phyloP scores from a whole-genome alignment of 108 stramenopile species.

The Hondaea fermentalgiana region DNA sequence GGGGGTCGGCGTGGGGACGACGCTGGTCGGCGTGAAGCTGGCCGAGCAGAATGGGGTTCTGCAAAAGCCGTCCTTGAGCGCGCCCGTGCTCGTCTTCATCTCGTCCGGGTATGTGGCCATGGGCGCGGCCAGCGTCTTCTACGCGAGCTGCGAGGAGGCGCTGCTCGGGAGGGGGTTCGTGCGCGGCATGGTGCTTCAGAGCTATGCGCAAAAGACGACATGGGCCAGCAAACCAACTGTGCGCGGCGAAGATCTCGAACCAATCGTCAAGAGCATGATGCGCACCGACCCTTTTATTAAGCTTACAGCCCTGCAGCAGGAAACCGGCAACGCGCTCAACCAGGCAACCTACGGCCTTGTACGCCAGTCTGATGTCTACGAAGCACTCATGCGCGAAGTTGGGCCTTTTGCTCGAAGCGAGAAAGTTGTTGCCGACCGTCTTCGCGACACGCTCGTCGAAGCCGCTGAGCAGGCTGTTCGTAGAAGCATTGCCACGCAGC shows the following conservation, averaged over 20 bases:
- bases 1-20: neutral
- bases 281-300: neutral
- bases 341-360: neutral
- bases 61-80: neutral
- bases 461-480: neutral
- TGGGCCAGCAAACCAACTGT: neutral
- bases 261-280: neutral
- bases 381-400: neutral
- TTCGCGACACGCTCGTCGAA: neutral
- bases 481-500: neutral
- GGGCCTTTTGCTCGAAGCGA: neutral
- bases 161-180: neutral
- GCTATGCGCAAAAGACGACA: neutral
- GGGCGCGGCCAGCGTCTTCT: neutral
- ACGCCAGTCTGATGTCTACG: neutral
- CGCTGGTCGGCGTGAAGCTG: neutral
- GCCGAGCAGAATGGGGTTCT: neutral
- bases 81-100: neutral
- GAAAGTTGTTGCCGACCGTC: neutral
- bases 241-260: neutral
- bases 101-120: neutral
- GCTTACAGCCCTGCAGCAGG: neutral
- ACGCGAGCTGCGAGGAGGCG: neutral
- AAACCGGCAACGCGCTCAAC: neutral
- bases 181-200: neutral